These are phyloP conservation scores for Phytophthora pini DNA, from an alignment of 352 stramenopile genomes.

Conservation along the genomic window DNA sequence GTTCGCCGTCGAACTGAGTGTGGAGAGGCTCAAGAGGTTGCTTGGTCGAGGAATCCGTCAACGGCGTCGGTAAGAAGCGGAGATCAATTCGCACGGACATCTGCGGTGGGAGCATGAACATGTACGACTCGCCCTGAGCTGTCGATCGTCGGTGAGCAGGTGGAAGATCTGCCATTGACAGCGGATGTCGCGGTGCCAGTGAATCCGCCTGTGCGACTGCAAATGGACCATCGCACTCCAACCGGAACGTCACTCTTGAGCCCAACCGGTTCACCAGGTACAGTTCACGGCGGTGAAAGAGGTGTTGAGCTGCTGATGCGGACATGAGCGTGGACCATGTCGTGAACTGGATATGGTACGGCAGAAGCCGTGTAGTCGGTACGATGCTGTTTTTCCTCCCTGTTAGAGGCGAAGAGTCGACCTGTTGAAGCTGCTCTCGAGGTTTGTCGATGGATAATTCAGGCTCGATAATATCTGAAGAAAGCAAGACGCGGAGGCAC, in stretches of 20 bases:
- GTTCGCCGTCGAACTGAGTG: slow-evolving; percentile 45
- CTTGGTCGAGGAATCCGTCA: slow-evolving; percentile 13
- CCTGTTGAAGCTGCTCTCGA: slow-evolving; percentile 24
- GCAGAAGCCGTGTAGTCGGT: neutral
- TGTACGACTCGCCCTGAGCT: slow-evolving; percentile 66
- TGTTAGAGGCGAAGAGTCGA: slow-evolving; percentile 2
- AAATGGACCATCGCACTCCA: slow-evolving; percentile 73
- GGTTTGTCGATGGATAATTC: slow-evolving; percentile 68
- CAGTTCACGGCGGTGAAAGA: slow-evolving; percentile 60
- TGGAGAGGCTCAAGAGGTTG: slow-evolving; percentile 28
- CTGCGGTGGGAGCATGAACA: slow-evolving; percentile 72
- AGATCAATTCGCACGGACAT: slow-evolving; percentile 78
- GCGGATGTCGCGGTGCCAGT: slow-evolving; percentile 64
- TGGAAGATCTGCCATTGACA: slow-evolving; percentile 61
- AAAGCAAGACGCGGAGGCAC: slow-evolving; percentile 68
- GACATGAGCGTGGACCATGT: slow-evolving; percentile 71
- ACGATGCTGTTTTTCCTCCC: slow-evolving; percentile 14
- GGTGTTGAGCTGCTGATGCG: slow-evolving; percentile 34
- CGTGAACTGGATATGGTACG: slow-evolving; percentile 74
- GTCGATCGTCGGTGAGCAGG: slow-evolving; percentile 51
- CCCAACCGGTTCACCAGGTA: slow-evolving; percentile 66
- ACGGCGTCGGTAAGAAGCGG: slow-evolving; percentile 49
- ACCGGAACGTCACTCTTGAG: slow-evolving; percentile 70
- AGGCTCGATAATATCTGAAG: slow-evolving; percentile 67
- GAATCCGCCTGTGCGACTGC: slow-evolving; percentile 65